A percentile compares a stretch with the other conserved stretches of the same genome.
These are phyloP conservation scores for Colletotrichum sp. DNA, from an alignment of 2,329 filamentous ascomycete species.

Conservation along the genomic window DNA sequence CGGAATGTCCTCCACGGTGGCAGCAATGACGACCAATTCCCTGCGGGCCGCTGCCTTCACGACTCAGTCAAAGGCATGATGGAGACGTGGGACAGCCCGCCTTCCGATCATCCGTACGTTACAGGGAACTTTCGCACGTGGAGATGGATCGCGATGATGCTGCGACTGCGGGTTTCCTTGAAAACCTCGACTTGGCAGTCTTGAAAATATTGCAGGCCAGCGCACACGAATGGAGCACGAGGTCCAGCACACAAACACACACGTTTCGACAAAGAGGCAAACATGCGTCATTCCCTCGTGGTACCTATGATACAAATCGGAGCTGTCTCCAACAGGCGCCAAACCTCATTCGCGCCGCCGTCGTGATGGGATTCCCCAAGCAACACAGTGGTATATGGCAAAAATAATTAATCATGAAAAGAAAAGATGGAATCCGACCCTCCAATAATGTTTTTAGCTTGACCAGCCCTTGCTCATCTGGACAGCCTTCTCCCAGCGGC, in stretches of 20 bases:
- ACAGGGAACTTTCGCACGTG: background rate
- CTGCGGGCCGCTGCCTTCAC: background rate
- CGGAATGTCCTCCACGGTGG: background rate
- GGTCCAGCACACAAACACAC: background rate
- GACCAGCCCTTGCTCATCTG: constrained; percentile 80
- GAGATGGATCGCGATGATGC: background rate
- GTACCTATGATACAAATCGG: constrained; percentile 14
- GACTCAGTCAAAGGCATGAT: constrained; percentile 3
- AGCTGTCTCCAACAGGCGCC: constrained; percentile 1
- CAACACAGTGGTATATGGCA: constrained; percentile 20
- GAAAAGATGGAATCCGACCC: background rate
- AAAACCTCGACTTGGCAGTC: background rate
- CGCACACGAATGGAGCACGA: background rate
- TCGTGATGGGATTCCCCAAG: constrained; percentile 13
- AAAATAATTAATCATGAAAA: background rate
- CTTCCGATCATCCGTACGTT: constrained; percentile 5
- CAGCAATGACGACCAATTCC: background rate
- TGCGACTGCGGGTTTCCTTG: constrained; percentile 3
- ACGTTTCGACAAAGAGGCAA: background rate
- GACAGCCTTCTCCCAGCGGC: constrained; percentile 77
- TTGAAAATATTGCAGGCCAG: background rate
- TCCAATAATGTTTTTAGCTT: constrained; percentile 24
- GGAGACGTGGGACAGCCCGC: background rate
- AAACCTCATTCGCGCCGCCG: background rate
- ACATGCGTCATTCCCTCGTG: constrained; percentile 14